Percentiles rank a stretch among this genome's conserved stretches.
These are phyloP conservation scores for Mycena sp. DNA, from an alignment of 1,284 basidiomycete genomes.

Conservation along the genomic window DNA sequence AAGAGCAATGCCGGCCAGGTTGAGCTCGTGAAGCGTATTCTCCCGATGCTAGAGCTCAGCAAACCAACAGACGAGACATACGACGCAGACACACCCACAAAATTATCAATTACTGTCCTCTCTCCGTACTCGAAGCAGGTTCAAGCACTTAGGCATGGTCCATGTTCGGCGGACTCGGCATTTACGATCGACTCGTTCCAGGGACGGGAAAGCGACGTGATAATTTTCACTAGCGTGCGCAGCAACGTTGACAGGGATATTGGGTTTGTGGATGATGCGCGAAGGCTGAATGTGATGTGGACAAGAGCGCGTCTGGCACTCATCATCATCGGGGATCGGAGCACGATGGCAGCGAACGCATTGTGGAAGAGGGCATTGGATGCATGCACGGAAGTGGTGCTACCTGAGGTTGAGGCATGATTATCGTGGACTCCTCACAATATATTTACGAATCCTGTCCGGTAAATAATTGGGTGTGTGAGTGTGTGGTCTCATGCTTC, in stretches of 20 bases:
- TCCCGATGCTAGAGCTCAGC: slow-evolving; percentile 48
- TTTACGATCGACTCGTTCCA: slow-evolving; percentile 82
- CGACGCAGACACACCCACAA: slow-evolving; percentile 21
- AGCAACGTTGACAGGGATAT: slow-evolving; percentile 66
- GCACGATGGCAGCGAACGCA: slow-evolving; percentile 58
- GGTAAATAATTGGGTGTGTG: no score
- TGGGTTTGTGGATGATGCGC: slow-evolving; percentile 76
- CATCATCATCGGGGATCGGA: slow-evolving; percentile 71
- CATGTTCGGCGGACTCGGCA: slow-evolving; percentile 46
- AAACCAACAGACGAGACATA: slow-evolving; percentile 33
- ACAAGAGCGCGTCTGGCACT: slow-evolving; percentile 72
- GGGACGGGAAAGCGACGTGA: slow-evolving; percentile 77
- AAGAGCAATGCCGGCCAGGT: slow-evolving; percentile 70
- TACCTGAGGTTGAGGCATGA: neutral
- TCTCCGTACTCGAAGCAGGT: slow-evolving; percentile 70
- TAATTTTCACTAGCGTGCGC: slow-evolving; percentile 78
- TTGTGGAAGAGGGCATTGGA: slow-evolving; percentile 64
- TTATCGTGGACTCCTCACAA: no score
- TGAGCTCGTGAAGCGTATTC: slow-evolving; percentile 54
- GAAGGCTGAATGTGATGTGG: slow-evolving; percentile 80
- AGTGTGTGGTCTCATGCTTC: no score
- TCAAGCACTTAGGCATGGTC: slow-evolving; percentile 49
- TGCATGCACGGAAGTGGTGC: slow-evolving; percentile 44
- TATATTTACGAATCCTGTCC: neutral
- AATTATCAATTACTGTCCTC: slow-evolving; percentile 58